Conservation (phyloP, 192 early-diverging fungal genomes). For the Coemansia reversa region DNA sequence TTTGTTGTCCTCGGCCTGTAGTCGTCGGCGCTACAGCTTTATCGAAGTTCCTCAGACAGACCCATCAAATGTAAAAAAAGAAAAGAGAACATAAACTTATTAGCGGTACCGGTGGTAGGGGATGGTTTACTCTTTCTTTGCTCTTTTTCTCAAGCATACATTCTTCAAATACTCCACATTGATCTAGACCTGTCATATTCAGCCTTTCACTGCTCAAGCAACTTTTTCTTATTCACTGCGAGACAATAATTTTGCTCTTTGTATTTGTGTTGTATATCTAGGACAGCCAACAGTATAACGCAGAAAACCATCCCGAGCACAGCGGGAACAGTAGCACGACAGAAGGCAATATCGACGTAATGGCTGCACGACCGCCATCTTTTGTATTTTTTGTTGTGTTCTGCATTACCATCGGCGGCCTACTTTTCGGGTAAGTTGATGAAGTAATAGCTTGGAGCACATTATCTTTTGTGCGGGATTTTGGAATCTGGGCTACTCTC, state of each 20-base stretch:
- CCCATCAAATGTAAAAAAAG: slow-evolving; percentile 22
- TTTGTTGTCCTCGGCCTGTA: slow-evolving; percentile 8
- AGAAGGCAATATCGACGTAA: slow-evolving; percentile 1
- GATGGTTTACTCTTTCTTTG: neutral
- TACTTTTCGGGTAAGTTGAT: slow-evolving; percentile 58
- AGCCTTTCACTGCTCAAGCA: no score
- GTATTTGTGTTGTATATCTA: neutral
- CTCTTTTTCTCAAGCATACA: no score
- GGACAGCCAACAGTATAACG: neutral
- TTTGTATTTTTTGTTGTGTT: slow-evolving; percentile 54
- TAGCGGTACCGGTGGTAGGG: no score
- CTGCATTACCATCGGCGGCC: slow-evolving; percentile 55
- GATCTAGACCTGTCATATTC: no score
- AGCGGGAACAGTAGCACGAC: neutral
- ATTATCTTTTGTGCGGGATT: no score
- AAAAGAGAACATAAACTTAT: neutral
- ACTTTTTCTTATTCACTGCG: no score
- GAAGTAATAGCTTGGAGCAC: slow-evolving; percentile 42
- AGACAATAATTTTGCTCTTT: no score
- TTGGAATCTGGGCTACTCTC: no score
- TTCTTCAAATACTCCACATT: no score
- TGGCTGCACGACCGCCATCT: slow-evolving; percentile 30
- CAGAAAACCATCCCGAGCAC: neutral
- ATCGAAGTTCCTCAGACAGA: slow-evolving; percentile 23
- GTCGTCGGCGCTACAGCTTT: slow-evolving; percentile 11